Base-by-base conservation (phyloP, 257 asterid genomes). In the Ilex aquifolium region DNA sequence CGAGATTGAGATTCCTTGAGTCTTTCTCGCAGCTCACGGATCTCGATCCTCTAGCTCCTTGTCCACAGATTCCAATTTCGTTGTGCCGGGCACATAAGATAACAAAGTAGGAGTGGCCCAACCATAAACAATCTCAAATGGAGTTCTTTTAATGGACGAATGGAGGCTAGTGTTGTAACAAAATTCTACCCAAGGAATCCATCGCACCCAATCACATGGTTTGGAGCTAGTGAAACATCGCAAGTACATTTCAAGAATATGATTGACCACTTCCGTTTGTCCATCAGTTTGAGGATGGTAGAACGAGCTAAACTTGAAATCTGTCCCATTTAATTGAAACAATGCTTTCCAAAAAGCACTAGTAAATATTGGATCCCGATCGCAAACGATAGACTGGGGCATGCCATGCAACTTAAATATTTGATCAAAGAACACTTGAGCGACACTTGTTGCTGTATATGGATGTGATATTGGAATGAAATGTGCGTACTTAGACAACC, bases 181-280 rank as follows among this genome's bases (percentile, higher is more conserved):
- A 59, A 5, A 13, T 11, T 42, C 48, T 42, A 11, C 48, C 48
- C 48, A 42, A 42, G 48, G 7, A 7, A 42, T 6, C 48, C 48
- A 42, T 42, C 12, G 7, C 7, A 42, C 12, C 48, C 12, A 42
- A 42, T 42, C 12, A 6, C 1, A 13, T 11, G 64, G 16, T 16
- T 60, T 21, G 17, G 16, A 42, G 17, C 21, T 13, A 11, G 39
- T 14, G 15, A 32, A 21, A n/a, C 62, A 58, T 8, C 62, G 0
- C 10, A 60, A 42, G 40, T 60, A 60, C n/a, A 39, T 42, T 13
- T 60, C 39, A 7, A 60, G 3, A 14, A 31, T 21, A 5, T 32
- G 51, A 6, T 60, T 42, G 31, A 42, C 64, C 29, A 60, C 46
- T 16, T 58, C 55, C 32, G 57, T 48, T 67, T 42, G 56, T 61